Evolutionary conservation across 306 rosid species (phyloP).

Genomic region (Prunus mume): DNA sequence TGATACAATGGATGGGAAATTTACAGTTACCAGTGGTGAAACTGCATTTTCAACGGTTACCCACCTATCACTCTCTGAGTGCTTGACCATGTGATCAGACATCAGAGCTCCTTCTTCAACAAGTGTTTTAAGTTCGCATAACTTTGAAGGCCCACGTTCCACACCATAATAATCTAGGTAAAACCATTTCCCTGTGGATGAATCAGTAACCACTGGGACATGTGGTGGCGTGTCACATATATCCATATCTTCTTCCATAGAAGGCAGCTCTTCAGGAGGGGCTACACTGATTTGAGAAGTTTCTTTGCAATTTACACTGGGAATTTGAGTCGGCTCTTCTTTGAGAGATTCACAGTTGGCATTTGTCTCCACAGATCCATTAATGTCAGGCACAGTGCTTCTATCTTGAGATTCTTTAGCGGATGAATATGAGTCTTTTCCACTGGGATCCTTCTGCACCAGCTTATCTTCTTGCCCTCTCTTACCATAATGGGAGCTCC

Average conservation of each 20-base stretch:
- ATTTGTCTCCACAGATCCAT: conserved; percentile 46
- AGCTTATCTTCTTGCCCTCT: conserved; percentile 62
- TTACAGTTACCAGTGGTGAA: conserved; percentile 64
- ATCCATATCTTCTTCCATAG: conserved; percentile 99
- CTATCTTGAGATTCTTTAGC: conserved; percentile 57
- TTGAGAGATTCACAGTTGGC: conserved; percentile 35
- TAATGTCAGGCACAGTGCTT: conserved; percentile 33
- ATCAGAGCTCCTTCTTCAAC: conserved; percentile 80
- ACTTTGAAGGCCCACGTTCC: conserved; percentile 80
- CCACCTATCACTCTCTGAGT: conserved; percentile 92
- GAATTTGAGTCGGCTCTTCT: conserved; percentile 59
- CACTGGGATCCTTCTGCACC: conserved; percentile 48
- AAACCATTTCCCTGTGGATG: conserved; percentile 84
- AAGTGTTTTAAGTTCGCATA: conserved; percentile 74
- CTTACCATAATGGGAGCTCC: conserved; percentile 35
- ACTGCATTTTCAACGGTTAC: conserved; percentile 90
- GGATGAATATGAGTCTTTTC: conserved; percentile 35
- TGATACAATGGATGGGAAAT: conserved; percentile 64
- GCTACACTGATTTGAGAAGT: conserved; percentile 40
- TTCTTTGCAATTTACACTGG: conserved; percentile 47
- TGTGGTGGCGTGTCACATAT: conserved; percentile 99
- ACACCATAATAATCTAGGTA: conserved; percentile 81
- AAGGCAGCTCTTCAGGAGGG: conserved; percentile 71
- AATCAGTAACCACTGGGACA: conserved; percentile 60
- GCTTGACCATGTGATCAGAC: conserved; percentile 93